Evolutionary conservation across 1,284 basidiomycete genomes (phyloP).

Genomic region (Retiboletus flavoniger): DNA sequence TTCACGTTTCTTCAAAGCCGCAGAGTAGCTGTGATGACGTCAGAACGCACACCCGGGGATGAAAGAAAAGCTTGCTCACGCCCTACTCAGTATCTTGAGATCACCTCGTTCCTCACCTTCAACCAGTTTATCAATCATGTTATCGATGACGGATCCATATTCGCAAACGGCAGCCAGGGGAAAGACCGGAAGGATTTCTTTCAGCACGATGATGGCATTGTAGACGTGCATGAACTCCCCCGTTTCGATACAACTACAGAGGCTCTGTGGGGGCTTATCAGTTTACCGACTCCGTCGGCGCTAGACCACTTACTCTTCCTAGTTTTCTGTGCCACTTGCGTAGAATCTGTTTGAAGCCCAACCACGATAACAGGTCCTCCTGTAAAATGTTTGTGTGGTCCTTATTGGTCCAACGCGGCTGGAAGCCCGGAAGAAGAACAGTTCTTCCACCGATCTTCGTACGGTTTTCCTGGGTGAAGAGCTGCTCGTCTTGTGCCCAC

Average conservation of each 20-base stretch:
- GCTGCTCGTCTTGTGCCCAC: slow-evolving; percentile 74
- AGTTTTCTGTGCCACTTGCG: slow-evolving; percentile 84
- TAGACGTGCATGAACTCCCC: slow-evolving; percentile 95
- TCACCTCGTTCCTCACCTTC: slow-evolving; percentile 78
- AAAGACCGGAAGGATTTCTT: slow-evolving; percentile 86
- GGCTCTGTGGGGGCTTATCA: slow-evolving; percentile 42
- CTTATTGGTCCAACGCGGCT: slow-evolving; percentile 51
- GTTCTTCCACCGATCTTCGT: slow-evolving; percentile 65
- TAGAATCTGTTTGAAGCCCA: slow-evolving; percentile 67
- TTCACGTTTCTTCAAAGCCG: slow-evolving; percentile 69
- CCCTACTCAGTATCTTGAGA: slow-evolving; percentile 76
- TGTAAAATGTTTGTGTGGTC: slow-evolving; percentile 37
- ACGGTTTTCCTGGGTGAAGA: slow-evolving; percentile 65
- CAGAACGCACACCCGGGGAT: slow-evolving; percentile 2
- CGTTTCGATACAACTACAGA: slow-evolving; percentile 63
- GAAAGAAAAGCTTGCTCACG: slow-evolving; percentile 47
- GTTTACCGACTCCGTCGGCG: background rate
- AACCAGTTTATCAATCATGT: slow-evolving; percentile 65
- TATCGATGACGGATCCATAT: slow-evolving; percentile 59
- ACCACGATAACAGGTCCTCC: slow-evolving; percentile 67
- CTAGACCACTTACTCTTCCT: slow-evolving; percentile 44
- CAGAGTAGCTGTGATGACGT: slow-evolving; percentile 53
- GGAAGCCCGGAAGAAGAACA: slow-evolving; percentile 65
- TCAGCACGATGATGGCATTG: slow-evolving; percentile 87
- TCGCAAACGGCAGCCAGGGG: slow-evolving; percentile 65